These are phyloP conservation scores for Rhododendron vialii DNA, from an alignment of 148 eudicot species.

Conservation along the genomic window DNA sequence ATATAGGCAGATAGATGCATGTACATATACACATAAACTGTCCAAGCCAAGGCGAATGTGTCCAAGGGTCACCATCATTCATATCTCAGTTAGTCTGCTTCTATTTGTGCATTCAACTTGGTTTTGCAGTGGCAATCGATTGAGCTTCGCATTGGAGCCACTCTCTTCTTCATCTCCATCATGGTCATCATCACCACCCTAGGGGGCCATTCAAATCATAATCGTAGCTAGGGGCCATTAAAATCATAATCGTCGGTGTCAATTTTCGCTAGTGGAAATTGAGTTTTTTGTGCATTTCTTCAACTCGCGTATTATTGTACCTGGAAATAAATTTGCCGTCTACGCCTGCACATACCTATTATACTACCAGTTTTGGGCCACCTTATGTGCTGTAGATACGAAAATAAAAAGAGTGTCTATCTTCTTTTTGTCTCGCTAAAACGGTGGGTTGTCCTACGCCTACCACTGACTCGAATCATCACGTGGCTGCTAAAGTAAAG, in stretches of 20 bases:
- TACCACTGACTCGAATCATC: no score
- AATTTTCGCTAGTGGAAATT: neutral
- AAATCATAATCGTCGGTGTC: neutral
- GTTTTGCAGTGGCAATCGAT: neutral
- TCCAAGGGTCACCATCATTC: no score
- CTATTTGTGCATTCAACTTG: neutral
- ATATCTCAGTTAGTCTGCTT: neutral
- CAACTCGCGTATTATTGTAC: neutral
- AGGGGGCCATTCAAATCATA: neutral
- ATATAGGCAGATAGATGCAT: no score
- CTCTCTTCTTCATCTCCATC: neutral
- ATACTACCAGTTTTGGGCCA: neutral
- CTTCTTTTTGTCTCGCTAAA: no score
- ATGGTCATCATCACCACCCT: neutral
- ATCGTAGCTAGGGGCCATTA: neutral
- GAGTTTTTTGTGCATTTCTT: neutral
- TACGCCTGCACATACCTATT: neutral
- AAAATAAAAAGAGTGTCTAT: no score
- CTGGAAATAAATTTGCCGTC: neutral
- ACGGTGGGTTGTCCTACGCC: no score
- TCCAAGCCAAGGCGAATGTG: no score
- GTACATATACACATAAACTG: no score
- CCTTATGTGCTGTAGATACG: no score
- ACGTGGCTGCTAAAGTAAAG: no score
- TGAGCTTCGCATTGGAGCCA: constrained; percentile 1